Conservation (phyloP, 2,329 filamentous ascomycete species). For the Pleurostoma richardsiae region DNA sequence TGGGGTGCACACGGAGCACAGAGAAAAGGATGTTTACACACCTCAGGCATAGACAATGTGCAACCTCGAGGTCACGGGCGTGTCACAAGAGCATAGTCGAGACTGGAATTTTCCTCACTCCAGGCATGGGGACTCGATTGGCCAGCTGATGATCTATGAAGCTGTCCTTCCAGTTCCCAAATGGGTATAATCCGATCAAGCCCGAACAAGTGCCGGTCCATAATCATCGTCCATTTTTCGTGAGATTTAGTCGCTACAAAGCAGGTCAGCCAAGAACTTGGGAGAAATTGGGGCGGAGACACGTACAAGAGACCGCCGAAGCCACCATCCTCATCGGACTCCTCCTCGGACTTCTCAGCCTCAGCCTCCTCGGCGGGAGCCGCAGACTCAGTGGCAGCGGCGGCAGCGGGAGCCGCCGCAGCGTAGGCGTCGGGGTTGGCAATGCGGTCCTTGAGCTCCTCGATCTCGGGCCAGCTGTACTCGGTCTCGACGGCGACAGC, state of each 20-base stretch:
- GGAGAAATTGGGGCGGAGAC: not conserved
- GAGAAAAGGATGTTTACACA: conserved; percentile 9
- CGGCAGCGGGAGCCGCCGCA: conserved; percentile 68
- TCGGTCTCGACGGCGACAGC: conserved; percentile 87
- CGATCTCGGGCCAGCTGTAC: conserved; percentile 90
- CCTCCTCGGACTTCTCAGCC: conserved; percentile 62
- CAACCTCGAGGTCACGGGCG: too few species aligned
- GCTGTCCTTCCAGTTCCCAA: too few species aligned
- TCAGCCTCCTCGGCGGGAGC: conserved; percentile 50
- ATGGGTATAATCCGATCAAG: conserved; percentile 26
- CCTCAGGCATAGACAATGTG: too few species aligned
- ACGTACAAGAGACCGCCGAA: conserved; percentile 78
- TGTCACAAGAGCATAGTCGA: too few species aligned
- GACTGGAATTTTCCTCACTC: too few species aligned
- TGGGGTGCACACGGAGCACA: not conserved
- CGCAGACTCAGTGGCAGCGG: conserved; percentile 41
- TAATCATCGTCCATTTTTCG: conserved; percentile 30
- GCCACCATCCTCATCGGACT: conserved; percentile 61
- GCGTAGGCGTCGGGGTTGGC: conserved; percentile 98
- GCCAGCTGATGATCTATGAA: too few species aligned
- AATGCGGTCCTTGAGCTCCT: conserved; percentile 98
- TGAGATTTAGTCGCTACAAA: conserved; percentile 45
- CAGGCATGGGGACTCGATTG: too few species aligned
- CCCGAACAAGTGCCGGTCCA: conserved; percentile 29
- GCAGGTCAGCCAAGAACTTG: conserved; percentile 29